A percentile compares a stretch with the other conserved stretches of the same genome.
Evolutionary conservation across 106 monocot species (phyloP).

Genomic region (Allium sativum): DNA sequence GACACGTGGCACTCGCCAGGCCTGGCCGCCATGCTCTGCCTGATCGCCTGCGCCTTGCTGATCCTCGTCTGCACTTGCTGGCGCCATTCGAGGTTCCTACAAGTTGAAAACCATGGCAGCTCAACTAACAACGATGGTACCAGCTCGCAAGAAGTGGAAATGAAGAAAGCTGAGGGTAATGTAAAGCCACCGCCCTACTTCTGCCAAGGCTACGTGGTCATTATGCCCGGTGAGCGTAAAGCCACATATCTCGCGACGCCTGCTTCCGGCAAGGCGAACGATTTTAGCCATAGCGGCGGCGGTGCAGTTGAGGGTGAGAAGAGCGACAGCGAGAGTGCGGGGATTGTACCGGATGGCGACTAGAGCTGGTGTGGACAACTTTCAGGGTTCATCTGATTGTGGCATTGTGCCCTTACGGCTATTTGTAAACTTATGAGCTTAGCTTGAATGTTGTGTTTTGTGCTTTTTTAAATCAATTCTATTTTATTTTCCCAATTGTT

Average conservation of each 20-base stretch:
- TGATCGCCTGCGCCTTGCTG: constrained; percentile 24
- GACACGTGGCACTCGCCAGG: constrained; percentile 28
- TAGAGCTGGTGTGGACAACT: no score
- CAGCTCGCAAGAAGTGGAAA: no score
- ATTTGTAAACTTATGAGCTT: no score
- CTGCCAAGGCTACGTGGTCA: constrained; percentile 10
- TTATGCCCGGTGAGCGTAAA: constrained; percentile 18
- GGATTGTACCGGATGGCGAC: no score
- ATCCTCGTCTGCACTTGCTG: constrained; percentile 35
- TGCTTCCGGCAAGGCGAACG: neutral
- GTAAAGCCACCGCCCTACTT: neutral
- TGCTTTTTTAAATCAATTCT: no score
- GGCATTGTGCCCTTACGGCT: no score
- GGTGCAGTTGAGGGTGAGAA: neutral
- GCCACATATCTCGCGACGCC: constrained; percentile 21
- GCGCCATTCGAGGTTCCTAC: constrained; percentile 13
- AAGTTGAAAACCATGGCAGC: no score
- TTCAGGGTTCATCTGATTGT: no score
- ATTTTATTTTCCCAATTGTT: no score
- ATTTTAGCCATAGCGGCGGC: neutral
- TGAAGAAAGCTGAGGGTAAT: neutral
- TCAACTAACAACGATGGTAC: neutral
- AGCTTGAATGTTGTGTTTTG: no score
- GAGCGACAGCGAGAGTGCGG: neutral
- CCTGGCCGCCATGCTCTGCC: constrained; percentile 17